phyloP scores from a whole-genome alignment of 148 eudicot species.

The Chenopodium quinoa region DNA sequence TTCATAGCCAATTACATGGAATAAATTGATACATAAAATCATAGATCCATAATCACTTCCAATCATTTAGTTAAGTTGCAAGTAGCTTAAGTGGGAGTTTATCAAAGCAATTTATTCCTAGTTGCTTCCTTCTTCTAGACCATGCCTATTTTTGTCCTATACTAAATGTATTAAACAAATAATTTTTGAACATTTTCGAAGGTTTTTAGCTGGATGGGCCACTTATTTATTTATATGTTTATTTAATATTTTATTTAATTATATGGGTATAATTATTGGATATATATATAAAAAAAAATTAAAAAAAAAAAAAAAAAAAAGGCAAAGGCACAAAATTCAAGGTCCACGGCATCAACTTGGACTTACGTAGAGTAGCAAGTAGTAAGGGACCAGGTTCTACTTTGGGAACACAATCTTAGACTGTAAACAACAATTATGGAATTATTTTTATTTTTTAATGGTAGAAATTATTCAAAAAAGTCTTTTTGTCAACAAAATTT shows the following conservation, averaged over 20 bases:
- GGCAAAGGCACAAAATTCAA: not conserved
- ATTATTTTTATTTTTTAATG: not conserved
- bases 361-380: not conserved
- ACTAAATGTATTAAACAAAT: not conserved
- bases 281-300: too few relatives aligned
- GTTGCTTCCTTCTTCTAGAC: not conserved
- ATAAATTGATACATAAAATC: not conserved
- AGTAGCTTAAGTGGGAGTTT: not conserved
- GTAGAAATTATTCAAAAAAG: not conserved
- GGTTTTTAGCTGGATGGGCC: not conserved
- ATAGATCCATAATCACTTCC: not conserved
- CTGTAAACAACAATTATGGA: not conserved
- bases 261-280: not conserved
- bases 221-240: not conserved
- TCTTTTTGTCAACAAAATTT: not conserved
- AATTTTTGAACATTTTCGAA: not conserved
- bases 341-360: not conserved
- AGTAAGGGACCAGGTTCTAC: not conserved
- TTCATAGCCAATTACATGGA: not conserved
- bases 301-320: not conserved
- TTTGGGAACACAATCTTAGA: conserved; percentile 17
- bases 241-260: not conserved
- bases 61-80: not conserved
- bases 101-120: not conserved
- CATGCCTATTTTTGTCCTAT: not conserved